Base-by-base conservation (phyloP, 2,329 filamentous ascomycete species). In the Tolypocladium sp. region DNA sequence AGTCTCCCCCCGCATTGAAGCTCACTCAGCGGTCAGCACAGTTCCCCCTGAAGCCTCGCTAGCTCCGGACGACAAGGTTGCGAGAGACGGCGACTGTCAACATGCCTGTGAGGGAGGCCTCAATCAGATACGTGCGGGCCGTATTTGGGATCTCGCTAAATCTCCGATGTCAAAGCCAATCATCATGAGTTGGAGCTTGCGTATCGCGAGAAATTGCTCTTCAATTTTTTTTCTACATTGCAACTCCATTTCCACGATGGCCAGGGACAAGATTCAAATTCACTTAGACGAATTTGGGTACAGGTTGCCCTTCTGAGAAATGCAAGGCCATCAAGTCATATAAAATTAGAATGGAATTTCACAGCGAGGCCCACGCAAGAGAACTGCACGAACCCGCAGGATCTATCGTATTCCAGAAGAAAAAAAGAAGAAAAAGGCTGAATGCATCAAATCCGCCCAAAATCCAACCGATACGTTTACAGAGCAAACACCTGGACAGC, bases 401-500 rank as follows among this genome's bases (percentile, higher is more conserved):
- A 4, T 15, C 49, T 53, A 37, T 10, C 20, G 20, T 37, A 37
- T 53, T 53, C 49, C 30, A 53, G 27, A 53, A 53, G 30, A 8
- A 22, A 13, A 35, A 8, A 17, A 53, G 6, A 13, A 22, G 8
- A 35, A 37, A 22, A 37, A 35, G 30, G 55, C 41, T 22, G 30
- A 37, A 44, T 41, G 22, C 38, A 12, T n/a, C 22, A 54, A 35
- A 12, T 20, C 41, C 33, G 20, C 63, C 33, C 38, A 38, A n/a
- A 35, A 53, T 37, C 20, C 10, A 3, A 1, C 20, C 20, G 9
- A 12, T 15, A 52, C 49, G 15, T 33, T 65, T 68, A 73, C 61
- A 72, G 60, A 59, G 59, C 63, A 59, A 72, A 52, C 41, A 68
- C 57, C 61, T 72, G 69, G 38, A 68, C 56, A 55, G 66, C 65